Conservation (phyloP, 371 early-diverging fungal species). For the Coemansia sp. region DNA sequence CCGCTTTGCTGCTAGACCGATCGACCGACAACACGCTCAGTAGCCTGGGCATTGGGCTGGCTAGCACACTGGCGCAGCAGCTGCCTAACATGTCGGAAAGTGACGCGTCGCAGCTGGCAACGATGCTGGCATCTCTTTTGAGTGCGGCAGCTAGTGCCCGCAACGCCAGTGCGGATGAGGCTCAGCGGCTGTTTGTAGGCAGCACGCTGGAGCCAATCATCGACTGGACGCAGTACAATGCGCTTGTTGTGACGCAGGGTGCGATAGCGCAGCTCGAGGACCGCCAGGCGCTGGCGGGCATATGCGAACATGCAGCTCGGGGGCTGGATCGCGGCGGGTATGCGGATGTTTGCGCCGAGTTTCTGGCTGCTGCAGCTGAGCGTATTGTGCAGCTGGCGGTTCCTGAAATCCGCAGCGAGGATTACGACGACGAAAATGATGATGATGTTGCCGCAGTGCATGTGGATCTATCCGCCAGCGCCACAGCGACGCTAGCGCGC, state of each 20-base stretch:
- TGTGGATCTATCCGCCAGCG: conserved; percentile 18
- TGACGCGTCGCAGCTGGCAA: background rate
- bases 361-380: conserved; percentile 27
- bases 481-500: conserved; percentile 1
- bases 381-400: conserved; percentile 32
- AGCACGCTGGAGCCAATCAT: conserved; percentile 13
- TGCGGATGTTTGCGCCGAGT: conserved; percentile 23
- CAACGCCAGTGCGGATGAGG: too few relatives aligned
- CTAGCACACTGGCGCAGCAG: conserved; percentile 6
- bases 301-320: conserved; percentile 20
- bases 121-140: background rate
- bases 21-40: background rate
- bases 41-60: conserved; percentile 11
- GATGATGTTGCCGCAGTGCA: background rate
- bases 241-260: too few relatives aligned
- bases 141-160: background rate
- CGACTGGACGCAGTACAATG: conserved; percentile 14
- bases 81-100: background rate
- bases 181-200: conserved; percentile 19
- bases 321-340: conserved; percentile 1
- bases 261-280: conserved; percentile 10
- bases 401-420: background rate
- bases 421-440: background rate
- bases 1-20: conserved; percentile 17
- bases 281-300: conserved; percentile 17